Conservation (phyloP, 2,329 filamentous ascomycete genomes). For the Talaromyces islandicus region DNA sequence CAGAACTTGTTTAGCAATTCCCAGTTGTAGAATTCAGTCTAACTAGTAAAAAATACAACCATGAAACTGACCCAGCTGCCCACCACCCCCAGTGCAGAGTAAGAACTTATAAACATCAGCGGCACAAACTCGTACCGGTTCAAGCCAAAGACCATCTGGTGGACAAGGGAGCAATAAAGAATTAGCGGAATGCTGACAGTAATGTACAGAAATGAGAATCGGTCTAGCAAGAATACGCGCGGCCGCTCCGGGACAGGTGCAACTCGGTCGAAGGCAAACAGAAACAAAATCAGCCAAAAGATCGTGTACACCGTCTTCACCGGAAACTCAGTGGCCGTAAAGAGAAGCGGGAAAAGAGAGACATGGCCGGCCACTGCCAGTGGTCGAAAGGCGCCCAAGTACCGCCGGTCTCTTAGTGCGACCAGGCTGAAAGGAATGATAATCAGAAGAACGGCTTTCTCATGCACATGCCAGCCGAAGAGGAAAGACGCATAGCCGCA, state of each 20-base stretch:
- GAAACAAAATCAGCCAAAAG: slow-evolving; percentile 81
- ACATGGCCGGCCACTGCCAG: slow-evolving; percentile 91
- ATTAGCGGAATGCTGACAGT: slow-evolving; percentile 84
- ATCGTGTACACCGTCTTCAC: slow-evolving; percentile 92
- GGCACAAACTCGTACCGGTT: slow-evolving; percentile 76
- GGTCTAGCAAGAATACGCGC: slow-evolving; percentile 85
- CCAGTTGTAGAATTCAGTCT: slow-evolving; percentile 1
- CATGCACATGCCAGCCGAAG: slow-evolving; percentile 97
- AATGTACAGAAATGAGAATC: slow-evolving; percentile 86
- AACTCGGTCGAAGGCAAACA: slow-evolving; percentile 79
- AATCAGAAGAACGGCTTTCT: slow-evolving; percentile 90
- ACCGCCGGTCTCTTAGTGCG: slow-evolving; percentile 80
- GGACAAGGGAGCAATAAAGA: slow-evolving; percentile 77
- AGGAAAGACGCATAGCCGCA: slow-evolving; percentile 96
- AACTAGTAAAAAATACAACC: slow-evolving; percentile 75
- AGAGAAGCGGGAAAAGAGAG: slow-evolving; percentile 88
- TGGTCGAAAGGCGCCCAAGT: slow-evolving; percentile 85
- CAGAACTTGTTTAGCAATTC: not conserved
- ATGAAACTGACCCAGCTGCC: slow-evolving; percentile 94
- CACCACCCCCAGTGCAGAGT: slow-evolving; percentile 88
- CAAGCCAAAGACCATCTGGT: slow-evolving; percentile 75
- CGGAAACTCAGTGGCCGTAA: slow-evolving; percentile 86
- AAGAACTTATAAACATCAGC: slow-evolving; percentile 94
- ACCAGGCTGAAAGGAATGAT: slow-evolving; percentile 94
- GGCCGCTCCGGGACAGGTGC: slow-evolving; percentile 74